Conservation (phyloP, 768 basidiomycete species). For the Trichaptum fuscoviolaceum region DNA sequence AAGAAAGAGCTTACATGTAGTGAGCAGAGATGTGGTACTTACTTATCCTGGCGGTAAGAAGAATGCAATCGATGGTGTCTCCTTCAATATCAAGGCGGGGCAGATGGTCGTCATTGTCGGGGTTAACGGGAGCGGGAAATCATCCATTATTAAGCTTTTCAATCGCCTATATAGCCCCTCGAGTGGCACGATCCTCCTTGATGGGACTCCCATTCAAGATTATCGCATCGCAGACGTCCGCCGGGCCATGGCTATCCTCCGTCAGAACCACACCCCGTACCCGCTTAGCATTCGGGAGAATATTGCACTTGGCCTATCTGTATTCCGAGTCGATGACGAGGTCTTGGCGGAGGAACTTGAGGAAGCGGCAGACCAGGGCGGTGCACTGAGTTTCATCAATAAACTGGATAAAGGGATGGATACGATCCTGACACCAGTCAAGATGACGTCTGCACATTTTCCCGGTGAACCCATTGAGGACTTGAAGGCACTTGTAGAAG, state of each 20-base stretch:
- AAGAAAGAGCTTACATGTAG: background rate
- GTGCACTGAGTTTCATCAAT: background rate
- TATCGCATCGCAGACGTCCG: slow-evolving; percentile 31
- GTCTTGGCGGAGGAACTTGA: slow-evolving; percentile 8
- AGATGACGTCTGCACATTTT: background rate
- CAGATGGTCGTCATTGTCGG: slow-evolving; percentile 31
- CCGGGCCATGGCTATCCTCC: slow-evolving; percentile 34
- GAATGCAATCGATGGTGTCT: slow-evolving; percentile 22
- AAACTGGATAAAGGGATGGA: background rate
- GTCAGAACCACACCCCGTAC: slow-evolving; percentile 34
- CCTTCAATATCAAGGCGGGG: slow-evolving; percentile 26
- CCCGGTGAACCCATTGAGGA: background rate
- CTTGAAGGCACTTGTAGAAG: background rate
- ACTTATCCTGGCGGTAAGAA: slow-evolving; percentile 12
- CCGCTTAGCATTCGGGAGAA: slow-evolving; percentile 37
- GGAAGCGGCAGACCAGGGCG: slow-evolving; percentile 14
- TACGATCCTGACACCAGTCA: background rate
- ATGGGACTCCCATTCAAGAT: slow-evolving; percentile 29
- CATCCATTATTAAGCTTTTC: slow-evolving; percentile 36
- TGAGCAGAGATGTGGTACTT: background rate
- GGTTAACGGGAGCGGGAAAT: slow-evolving; percentile 29
- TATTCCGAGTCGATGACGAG: slow-evolving; percentile 13
- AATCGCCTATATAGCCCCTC: slow-evolving; percentile 27
- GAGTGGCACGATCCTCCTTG: slow-evolving; percentile 34
- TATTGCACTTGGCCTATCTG: slow-evolving; percentile 27